Evolutionary conservation across 805 yeast species (phyloP), one percentile per base, ranked within the genome.

Genomic region (Millerozyma miso): DNA sequence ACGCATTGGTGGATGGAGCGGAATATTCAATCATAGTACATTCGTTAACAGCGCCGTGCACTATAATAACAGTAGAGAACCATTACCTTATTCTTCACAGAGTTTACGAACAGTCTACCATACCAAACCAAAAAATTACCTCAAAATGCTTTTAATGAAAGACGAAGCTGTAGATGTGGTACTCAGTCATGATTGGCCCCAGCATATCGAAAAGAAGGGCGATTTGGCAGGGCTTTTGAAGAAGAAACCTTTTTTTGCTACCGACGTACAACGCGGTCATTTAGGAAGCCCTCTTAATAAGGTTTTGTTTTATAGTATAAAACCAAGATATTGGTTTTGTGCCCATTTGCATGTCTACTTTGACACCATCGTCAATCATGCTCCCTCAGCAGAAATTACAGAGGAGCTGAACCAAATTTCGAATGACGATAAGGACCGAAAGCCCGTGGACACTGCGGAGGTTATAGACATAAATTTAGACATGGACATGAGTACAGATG

Each of bases 171-270:
- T 79, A 4, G 85, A 87, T 51, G 58, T 89, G 1, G 71, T 84
- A 58, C 46, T 91, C 41, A 77, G 87, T 26, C 99, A 93, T 62
- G 99, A 93, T 66, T 93, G 99, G 99, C 99, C 99, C 0, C 81
- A 73, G 33, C 87, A 85, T 3, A 81, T 90, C 7, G 84, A 75
- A 35, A 63, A 77, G 4, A 64, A 76, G 59, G 98, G 97, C 0
- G 60, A 85, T 52, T 14, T 69, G n/a, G 48, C 59, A 0, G 44
- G 52, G 18, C 64, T 93, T 8, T 53, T 91, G 18, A 54, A 56
- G 19, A 49, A 53, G 10, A 93, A 93, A 58, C 87, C 85, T 0
- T 85, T 73, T 54, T 86, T 93, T 59, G 68, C 64, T 45, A 53
- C 55, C 1, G 98, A 91, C 59, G 74, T 89, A 1, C 62, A 70